phyloP scores from a whole-genome alignment of 177 flowering plant genomes.

The Telopea speciosissima region DNA sequence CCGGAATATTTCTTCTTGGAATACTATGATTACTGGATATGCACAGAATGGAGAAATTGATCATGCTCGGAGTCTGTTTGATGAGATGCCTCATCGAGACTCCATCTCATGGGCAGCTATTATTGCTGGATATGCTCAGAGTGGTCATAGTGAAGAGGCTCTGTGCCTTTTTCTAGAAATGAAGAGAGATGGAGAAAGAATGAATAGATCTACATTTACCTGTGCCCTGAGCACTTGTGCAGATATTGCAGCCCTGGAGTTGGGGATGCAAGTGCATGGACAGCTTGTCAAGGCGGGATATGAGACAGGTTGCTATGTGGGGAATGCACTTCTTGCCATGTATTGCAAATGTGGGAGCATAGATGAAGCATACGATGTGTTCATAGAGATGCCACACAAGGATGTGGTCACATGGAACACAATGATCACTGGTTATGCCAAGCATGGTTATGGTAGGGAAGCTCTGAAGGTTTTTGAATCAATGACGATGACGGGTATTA shows the following conservation, averaged over 20 bases:
- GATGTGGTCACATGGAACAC: slow-evolving; percentile 91
- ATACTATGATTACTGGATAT: slow-evolving; percentile 91
- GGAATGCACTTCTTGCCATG: slow-evolving; percentile 89
- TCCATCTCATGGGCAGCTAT: slow-evolving; percentile 91
- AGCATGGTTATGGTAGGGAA: slow-evolving; percentile 75
- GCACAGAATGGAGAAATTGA: slow-evolving; percentile 62
- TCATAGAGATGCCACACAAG: slow-evolving; percentile 49
- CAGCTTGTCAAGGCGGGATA: slow-evolving; percentile 62
- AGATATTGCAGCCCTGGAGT: slow-evolving; percentile 68
- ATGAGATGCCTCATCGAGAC: slow-evolving; percentile 72
- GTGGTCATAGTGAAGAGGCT: slow-evolving; percentile 64
- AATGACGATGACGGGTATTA: slow-evolving; percentile 38
- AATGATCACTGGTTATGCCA: slow-evolving; percentile 74
- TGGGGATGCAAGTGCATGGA: slow-evolving; percentile 81
- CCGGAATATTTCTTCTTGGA: slow-evolving; percentile 73
- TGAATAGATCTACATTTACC: slow-evolving; percentile 63
- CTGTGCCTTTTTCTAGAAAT: slow-evolving; percentile 54
- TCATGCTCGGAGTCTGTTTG: slow-evolving; percentile 54
- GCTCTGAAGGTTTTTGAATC: slow-evolving; percentile 62
- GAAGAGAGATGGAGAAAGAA: slow-evolving; percentile 59
- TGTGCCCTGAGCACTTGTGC: slow-evolving; percentile 74
- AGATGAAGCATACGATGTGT: slow-evolving; percentile 65
- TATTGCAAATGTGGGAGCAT: slow-evolving; percentile 88
- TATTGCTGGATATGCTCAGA: slow-evolving; percentile 78
- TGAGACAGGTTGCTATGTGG: slow-evolving; percentile 64